Conservation (phyloP, 1,139 yeast species). For the Spencermartinsiella ligniputridi region DNA sequence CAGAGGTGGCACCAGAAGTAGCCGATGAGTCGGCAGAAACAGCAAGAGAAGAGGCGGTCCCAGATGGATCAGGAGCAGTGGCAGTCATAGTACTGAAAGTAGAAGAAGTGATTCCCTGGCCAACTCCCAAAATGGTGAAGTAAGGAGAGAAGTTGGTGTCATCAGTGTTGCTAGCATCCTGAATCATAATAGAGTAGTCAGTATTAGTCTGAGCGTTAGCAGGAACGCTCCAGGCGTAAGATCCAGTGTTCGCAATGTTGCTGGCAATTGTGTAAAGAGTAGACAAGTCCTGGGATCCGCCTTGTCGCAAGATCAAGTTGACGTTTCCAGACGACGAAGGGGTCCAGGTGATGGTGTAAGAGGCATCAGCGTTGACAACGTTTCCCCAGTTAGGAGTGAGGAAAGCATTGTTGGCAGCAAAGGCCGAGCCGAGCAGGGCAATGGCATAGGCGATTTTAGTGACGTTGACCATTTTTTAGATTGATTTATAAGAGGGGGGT, state of each 20-base stretch:
- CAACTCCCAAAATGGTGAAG: conserved; percentile 28
- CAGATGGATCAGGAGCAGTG: conserved; percentile 15
- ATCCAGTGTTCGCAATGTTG: conserved; percentile 29
- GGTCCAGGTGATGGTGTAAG: conserved; percentile 27
- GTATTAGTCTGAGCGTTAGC: conserved; percentile 20
- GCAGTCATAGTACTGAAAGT: conserved; percentile 25
- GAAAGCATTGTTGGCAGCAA: conserved; percentile 27
- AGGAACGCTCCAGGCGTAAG: conserved; percentile 30
- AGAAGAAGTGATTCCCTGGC: conserved; percentile 24
- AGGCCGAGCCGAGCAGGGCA: conserved; percentile 26
- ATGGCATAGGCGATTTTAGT: conserved; percentile 12
- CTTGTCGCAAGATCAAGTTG: conserved; percentile 29
- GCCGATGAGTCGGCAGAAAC: conserved; percentile 15
- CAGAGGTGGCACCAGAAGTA: conserved; percentile 14
- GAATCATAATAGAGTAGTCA: conserved; percentile 35
- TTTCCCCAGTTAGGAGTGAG: conserved; percentile 29
- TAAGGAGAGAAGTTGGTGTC: conserved; percentile 30
- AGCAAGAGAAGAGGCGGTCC: conserved; percentile 14
- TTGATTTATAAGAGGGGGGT: too few relatives aligned
- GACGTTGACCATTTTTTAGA: conserved; percentile 16
- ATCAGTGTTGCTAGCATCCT: conserved; percentile 20
- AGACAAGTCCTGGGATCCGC: conserved; percentile 24
- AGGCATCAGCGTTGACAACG: conserved; percentile 26
- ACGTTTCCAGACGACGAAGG: conserved; percentile 28
- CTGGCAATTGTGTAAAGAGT: conserved; percentile 28